Percentiles rank a stretch among this genome's conserved stretches.
Evolutionary conservation across 2,329 filamentous ascomycete species (phyloP).

Genomic region (Calonectria henricotiae): DNA sequence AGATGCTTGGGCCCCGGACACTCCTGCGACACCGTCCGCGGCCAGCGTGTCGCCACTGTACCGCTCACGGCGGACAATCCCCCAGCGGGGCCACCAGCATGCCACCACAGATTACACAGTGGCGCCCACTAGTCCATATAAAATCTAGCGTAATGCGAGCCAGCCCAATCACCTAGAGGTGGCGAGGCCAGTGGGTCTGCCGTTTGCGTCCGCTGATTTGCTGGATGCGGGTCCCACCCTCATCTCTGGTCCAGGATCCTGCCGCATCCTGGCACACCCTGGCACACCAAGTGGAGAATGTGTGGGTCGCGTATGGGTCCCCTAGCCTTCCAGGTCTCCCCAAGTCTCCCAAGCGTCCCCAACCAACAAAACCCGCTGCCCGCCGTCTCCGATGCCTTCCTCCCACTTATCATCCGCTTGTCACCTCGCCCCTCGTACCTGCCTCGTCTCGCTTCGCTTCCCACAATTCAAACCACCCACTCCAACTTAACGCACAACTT

Average conservation of each 20-base stretch:
- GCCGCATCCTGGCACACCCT: conserved; percentile 30
- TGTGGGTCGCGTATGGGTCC: conserved; percentile 40
- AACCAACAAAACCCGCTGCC: conserved; percentile 56
- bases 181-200: conserved; percentile 53
- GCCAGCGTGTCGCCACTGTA: conserved; percentile 46
- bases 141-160: conserved; percentile 45
- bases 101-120: conserved; percentile 54
- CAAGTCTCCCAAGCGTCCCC: conserved; percentile 48
- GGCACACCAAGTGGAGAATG: conserved; percentile 35
- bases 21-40: conserved; percentile 45
- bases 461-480: conserved; percentile 44
- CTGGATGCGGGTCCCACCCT: conserved; percentile 46
- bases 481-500: conserved; percentile 43
- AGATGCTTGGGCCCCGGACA: conserved; percentile 42
- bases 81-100: conserved; percentile 46
- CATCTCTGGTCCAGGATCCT: conserved; percentile 49
- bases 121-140: conserved; percentile 47
- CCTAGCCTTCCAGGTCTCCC: conserved; percentile 27
- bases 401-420: conserved; percentile 51
- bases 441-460: conserved; percentile 50
- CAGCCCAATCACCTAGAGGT: conserved; percentile 56
- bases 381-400: conserved; percentile 51
- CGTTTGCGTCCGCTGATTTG: conserved; percentile 53
- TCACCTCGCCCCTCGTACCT: conserved; percentile 50
- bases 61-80: conserved; percentile 40